phyloP scores from a whole-genome alignment of 768 basidiomycete genomes.

The Lentinula aciculospora region DNA sequence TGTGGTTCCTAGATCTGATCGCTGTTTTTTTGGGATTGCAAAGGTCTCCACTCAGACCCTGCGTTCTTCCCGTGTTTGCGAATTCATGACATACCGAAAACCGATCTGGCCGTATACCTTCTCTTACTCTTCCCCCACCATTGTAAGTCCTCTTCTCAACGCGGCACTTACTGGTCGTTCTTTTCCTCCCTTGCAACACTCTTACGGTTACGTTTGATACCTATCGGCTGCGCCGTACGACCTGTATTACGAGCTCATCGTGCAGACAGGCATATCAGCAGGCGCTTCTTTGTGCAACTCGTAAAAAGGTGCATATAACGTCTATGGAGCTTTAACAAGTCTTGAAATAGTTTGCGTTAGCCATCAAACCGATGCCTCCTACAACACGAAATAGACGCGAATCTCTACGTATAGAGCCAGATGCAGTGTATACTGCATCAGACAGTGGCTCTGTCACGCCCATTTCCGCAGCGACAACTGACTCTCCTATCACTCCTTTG shows the following conservation, averaged over 20 bases:
- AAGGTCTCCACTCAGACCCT: not conserved
- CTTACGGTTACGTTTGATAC: not conserved
- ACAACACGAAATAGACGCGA: conserved; percentile 16
- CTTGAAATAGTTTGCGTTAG: no score
- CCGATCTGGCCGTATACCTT: not conserved
- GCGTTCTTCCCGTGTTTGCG: conserved; percentile 3
- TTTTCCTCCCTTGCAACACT: not conserved
- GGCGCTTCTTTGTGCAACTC: not conserved
- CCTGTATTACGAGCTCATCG: not conserved
- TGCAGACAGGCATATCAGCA: conserved; percentile 13
- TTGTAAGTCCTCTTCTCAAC: not conserved
- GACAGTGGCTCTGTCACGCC: conserved; percentile 13
- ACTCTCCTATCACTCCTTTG: conserved; percentile 23
- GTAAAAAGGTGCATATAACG: not conserved
- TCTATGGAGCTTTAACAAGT: not conserved
- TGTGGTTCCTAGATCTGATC: conserved; percentile 4
- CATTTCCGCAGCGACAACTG: conserved; percentile 17
- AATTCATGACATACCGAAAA: conserved; percentile 4
- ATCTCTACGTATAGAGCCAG: conserved; percentile 18
- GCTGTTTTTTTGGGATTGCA: not conserved
- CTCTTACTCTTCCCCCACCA: not conserved
- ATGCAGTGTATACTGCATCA: not conserved
- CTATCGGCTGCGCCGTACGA: not conserved
- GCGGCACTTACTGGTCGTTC: not conserved
- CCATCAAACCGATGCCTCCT: not conserved